These are phyloP conservation scores for Citrullus mucosospermus DNA, from an alignment of 306 rosid species.

Conservation along the genomic window DNA sequence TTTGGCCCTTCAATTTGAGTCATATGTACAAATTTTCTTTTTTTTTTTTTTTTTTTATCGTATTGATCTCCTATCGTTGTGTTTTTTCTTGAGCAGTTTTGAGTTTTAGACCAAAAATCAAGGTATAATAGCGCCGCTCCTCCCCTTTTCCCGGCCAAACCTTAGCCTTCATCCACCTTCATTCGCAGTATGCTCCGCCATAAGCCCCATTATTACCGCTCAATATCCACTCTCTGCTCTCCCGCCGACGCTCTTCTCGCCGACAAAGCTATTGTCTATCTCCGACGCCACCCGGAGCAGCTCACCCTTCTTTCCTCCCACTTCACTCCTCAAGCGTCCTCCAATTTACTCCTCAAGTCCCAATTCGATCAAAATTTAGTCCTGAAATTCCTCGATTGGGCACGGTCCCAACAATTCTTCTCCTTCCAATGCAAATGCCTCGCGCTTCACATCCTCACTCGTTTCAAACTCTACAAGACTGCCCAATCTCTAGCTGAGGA, in stretches of 20 bases:
- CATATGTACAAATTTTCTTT: too few species aligned
- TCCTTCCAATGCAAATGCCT: conserved; percentile 51
- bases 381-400: conserved; percentile 61
- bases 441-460: conserved; percentile 76
- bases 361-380: conserved; percentile 36
- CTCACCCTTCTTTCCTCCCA: conserved; percentile 35
- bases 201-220: conserved; percentile 12
- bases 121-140: background rate
- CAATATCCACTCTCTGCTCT: conserved; percentile 19
- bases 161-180: background rate
- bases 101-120: too few species aligned
- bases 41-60: too few species aligned
- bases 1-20: too few species aligned
- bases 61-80: too few species aligned
- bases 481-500: conserved; percentile 70
- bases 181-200: conserved; percentile 21
- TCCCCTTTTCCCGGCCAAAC: background rate
- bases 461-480: conserved; percentile 53
- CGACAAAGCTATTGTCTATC: conserved; percentile 47
- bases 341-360: conserved; percentile 54
- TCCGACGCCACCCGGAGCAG: conserved; percentile 52
- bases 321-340: conserved; percentile 69
- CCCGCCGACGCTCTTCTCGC: conserved; percentile 26
- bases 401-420: conserved; percentile 37
- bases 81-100: too few species aligned